Base-by-base conservation (phyloP, 441 rosid species). In the Pelargonium citronellum region DNA sequence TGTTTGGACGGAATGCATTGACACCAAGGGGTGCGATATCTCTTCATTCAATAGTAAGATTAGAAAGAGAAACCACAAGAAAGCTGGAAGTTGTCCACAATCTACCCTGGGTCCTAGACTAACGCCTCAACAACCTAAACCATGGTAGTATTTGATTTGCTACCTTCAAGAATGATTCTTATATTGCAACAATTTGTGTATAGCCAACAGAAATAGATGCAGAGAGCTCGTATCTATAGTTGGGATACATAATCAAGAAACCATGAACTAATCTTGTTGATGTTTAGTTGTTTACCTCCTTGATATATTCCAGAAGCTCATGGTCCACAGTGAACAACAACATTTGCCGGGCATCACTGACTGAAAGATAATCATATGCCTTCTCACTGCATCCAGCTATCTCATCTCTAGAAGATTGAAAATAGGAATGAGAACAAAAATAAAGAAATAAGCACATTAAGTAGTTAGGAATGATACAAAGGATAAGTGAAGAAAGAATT, bases 381-480 rank as follows among this genome's bases (percentile, higher is more conserved):
- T 90, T 95, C 89, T 95, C 99, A 63, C 95, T 95, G 86, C 99
- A 95, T 74, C 99, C 97, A 69, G 96, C 89, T 79, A 91, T 91
- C 77, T 95, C 99, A 74, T 95, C 97, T 79, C 97, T 95, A 75
- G 17, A 75, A 71, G 69, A 8, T 37, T 70, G 7, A 61, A 15
- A 64, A 58, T 15, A 69, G 11, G 20, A 70, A 67, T 15, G 55
- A 46, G 70, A n/a, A 11, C 15, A 47, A 61, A 67, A 12, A n/a
- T 66, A 13, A 17, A 7, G 24, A 58, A 6, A 55, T 43, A 11
- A 16, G 24, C 9, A 7, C 62, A 17, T 57, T 4, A 17, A 57
- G 62, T 11, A 57, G 62, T 19, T 19, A 57, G 8, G 19, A 17
- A 57, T 8, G 2, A 19, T 19, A 57, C 27, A 7, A 17, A 57